These are phyloP conservation scores for Priceomyces fermenticarens DNA, from an alignment of 805 yeast genomes.

Conservation along the genomic window DNA sequence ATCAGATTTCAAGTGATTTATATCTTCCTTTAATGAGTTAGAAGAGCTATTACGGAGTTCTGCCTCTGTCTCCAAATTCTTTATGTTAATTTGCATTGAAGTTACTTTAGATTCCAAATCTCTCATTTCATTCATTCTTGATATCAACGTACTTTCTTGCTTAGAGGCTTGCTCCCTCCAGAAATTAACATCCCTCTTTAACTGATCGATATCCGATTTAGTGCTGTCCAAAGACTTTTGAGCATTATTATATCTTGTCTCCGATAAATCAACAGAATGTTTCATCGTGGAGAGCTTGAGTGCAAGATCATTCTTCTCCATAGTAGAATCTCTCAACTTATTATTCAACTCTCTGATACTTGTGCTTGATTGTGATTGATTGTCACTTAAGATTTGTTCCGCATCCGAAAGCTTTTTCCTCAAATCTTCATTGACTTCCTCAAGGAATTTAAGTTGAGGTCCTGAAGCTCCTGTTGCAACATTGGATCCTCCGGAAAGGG, in stretches of 20 bases:
- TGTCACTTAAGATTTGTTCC: conserved; percentile 31
- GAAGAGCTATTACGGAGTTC: conserved; percentile 48
- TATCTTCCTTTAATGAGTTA: conserved; percentile 49
- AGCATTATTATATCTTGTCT: conserved; percentile 49
- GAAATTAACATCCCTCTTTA: conserved; percentile 28
- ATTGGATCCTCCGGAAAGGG: conserved; percentile 8
- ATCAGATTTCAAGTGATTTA: conserved; percentile 53
- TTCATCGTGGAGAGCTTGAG: conserved; percentile 51
- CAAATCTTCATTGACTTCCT: conserved; percentile 27
- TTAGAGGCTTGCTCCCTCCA: conserved; percentile 42
- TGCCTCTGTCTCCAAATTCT: conserved; percentile 54
- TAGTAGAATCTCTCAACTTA: conserved; percentile 24
- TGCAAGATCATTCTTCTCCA: conserved; percentile 39
- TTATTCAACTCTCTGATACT: conserved; percentile 48
- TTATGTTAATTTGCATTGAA: conserved; percentile 41
- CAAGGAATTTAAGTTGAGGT: conserved; percentile 20
- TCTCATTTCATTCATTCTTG: conserved; percentile 48
- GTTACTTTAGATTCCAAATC: conserved; percentile 48
- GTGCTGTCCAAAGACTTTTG: conserved; percentile 27
- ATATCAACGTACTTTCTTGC: conserved; percentile 32
- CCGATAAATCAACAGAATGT: conserved; percentile 51
- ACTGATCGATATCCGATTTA: conserved; percentile 24
- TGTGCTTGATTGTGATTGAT: conserved; percentile 36
- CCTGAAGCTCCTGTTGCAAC: neutral
- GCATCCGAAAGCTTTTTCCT: conserved; percentile 31